Percentiles rank a stretch among this genome's conserved stretches.
These are phyloP conservation scores for Solanum medicagineum DNA, from an alignment of 257 asterid species.

Conservation along the genomic window DNA sequence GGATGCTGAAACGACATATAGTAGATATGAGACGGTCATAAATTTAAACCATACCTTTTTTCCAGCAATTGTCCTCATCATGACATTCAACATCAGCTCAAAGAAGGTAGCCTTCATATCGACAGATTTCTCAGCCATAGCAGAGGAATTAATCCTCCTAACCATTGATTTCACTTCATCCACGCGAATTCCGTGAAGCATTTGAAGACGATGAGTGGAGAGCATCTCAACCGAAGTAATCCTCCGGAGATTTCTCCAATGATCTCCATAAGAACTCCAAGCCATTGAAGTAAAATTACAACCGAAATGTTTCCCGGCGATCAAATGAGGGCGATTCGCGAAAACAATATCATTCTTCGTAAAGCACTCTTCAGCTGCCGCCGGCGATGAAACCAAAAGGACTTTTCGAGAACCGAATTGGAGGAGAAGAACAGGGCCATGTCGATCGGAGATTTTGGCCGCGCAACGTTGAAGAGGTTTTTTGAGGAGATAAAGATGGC, in stretches of 20 bases:
- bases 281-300: constrained; percentile 31
- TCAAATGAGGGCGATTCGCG: constrained; percentile 48
- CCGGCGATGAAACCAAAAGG: constrained; percentile 50
- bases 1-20: too few relatives aligned
- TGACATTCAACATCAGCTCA: constrained; percentile 19
- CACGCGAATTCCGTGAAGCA: constrained; percentile 35
- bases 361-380: constrained; percentile 40
- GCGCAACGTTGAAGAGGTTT: constrained; percentile 35
- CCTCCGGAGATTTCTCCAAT: constrained; percentile 31
- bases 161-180: constrained; percentile 45
- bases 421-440: constrained; percentile 35
- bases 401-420: constrained; percentile 38
- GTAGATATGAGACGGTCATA: too few relatives aligned
- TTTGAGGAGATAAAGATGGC: not conserved
- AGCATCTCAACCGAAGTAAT: constrained; percentile 39
- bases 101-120: constrained; percentile 31
- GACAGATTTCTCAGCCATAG: constrained; percentile 1
- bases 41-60: not conserved
- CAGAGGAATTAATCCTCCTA: constrained; percentile 3
- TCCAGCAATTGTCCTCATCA: constrained; percentile 37
- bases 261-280: constrained; percentile 54
- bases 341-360: constrained; percentile 35
- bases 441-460: constrained; percentile 25
- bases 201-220: constrained; percentile 41
- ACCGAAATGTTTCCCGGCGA: constrained; percentile 36